Conservation (phyloP, 2,329 filamentous ascomycete genomes). For the Sarocladium brachiariae region DNA sequence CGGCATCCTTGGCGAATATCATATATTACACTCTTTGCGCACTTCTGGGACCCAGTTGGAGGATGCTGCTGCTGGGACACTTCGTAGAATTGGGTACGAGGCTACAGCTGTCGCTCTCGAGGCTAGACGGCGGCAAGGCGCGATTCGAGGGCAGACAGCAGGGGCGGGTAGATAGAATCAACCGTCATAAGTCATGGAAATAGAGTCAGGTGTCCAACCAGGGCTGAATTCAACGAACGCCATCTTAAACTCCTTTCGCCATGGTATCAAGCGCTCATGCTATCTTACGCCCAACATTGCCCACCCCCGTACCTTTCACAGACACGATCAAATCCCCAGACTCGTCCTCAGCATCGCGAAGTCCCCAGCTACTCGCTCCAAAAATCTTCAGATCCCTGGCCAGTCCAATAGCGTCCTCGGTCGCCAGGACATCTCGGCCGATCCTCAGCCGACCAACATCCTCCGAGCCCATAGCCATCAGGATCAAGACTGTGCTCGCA, state of each 20-base stretch:
- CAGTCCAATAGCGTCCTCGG: slow-evolving; percentile 71
- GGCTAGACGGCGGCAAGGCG: slow-evolving; percentile 21
- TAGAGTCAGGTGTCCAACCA: not conserved
- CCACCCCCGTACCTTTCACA: slow-evolving; percentile 87
- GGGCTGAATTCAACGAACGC: slow-evolving; percentile 10
- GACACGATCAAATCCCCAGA: slow-evolving; percentile 75
- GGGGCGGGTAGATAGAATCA: not conserved
- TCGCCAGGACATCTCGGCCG: slow-evolving; percentile 73
- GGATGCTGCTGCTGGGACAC: slow-evolving; percentile 41
- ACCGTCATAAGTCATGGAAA: not conserved
- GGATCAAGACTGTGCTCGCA: slow-evolving; percentile 65
- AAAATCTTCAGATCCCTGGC: slow-evolving; percentile 84
- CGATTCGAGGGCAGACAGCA: not conserved
- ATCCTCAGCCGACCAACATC: slow-evolving; percentile 84
- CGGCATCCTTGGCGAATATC: slow-evolving; percentile 46
- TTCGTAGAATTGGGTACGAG: slow-evolving; percentile 49
- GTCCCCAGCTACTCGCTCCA: slow-evolving; percentile 83
- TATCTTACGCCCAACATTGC: slow-evolving; percentile 91
- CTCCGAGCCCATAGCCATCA: slow-evolving; percentile 98
- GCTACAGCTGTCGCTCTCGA: slow-evolving; percentile 46
- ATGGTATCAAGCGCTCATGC: slow-evolving; percentile 32
- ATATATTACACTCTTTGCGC: slow-evolving; percentile 42
- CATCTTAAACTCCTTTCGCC: slow-evolving; percentile 1
- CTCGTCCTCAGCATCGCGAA: slow-evolving; percentile 65
- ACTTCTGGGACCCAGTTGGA: slow-evolving; percentile 40